Percentiles rank a stretch among this genome's conserved stretches.
phyloP scores from a whole-genome alignment of 495 filamentous ascomycete species.

The Amphirosellinia nigrospora region DNA sequence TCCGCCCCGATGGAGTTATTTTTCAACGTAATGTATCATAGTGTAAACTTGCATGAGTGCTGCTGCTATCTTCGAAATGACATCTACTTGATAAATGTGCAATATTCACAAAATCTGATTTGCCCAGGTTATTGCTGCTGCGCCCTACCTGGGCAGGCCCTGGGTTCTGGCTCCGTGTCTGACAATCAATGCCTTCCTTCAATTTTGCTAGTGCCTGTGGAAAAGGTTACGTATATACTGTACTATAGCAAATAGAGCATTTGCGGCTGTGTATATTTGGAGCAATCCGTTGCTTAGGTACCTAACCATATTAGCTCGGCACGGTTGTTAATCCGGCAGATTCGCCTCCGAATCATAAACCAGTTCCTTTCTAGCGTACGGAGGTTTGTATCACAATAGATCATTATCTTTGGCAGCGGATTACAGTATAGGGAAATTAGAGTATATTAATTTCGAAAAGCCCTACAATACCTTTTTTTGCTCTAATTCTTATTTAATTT shows the following conservation, averaged over 20 bases:
- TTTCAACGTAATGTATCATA: no score
- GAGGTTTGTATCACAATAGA: no score
- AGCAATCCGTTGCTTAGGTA: not conserved
- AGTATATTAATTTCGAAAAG: no score
- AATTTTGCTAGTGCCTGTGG: not conserved
- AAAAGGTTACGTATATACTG: constrained; percentile 11
- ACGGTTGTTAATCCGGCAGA: not conserved
- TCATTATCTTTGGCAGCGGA: no score
- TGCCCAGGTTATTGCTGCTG: not conserved
- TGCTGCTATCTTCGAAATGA: no score
- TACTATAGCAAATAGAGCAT: not conserved
- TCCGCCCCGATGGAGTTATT: not conserved
- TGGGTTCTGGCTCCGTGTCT: not conserved
- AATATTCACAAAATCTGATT: not conserved
- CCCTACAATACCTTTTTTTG: no score
- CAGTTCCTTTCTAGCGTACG: not conserved
- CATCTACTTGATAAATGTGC: no score
- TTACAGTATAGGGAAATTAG: no score
- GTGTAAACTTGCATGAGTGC: not conserved
- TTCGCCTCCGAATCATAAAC: not conserved
- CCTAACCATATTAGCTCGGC: not conserved
- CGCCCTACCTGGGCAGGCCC: not conserved
- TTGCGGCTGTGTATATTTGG: constrained; percentile 9
- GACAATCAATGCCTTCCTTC: not conserved
- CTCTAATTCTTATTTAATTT: no score